Evolutionary conservation across 169 alveolate genomes (phyloP).

Genomic region (Eimeria maxima): DNA sequence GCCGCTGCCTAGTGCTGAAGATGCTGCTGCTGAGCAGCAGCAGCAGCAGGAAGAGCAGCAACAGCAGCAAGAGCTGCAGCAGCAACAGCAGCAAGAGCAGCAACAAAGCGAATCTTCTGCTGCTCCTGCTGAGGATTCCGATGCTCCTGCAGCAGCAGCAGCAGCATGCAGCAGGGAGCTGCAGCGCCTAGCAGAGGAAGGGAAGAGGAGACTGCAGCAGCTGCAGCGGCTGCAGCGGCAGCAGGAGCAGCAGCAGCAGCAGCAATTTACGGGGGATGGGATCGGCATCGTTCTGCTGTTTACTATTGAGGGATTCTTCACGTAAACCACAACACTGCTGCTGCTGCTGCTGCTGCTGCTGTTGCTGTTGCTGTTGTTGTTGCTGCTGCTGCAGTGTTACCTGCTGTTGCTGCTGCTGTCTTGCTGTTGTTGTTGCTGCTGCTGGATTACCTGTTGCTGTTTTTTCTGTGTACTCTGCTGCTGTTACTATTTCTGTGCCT

Average conservation of each 20-base stretch:
- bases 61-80: not conserved
- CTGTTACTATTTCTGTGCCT: not conserved
- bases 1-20: not conserved
- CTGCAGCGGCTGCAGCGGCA: not conserved
- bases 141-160: conserved; percentile 29
- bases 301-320: conserved; percentile 56
- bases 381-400: not conserved
- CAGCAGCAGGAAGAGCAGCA: not conserved
- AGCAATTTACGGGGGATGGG: not conserved
- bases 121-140: not conserved
- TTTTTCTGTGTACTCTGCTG: not conserved
- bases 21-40: not conserved
- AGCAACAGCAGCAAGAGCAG: conserved; percentile 36
- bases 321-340: not conserved
- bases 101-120: not conserved
- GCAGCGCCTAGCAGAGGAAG: not conserved
- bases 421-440: not conserved
- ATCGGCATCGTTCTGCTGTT: conserved; percentile 19
- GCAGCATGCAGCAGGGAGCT: not conserved
- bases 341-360: not conserved
- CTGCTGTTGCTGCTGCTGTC: not conserved
- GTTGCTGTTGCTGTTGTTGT: not conserved
- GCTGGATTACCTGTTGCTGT: not conserved
- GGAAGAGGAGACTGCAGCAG: not conserved
- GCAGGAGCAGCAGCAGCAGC: conserved; percentile 33